Evolutionary conservation across 2,329 filamentous ascomycete genomes (phyloP).

Genomic region (Xylaria sp.): DNA sequence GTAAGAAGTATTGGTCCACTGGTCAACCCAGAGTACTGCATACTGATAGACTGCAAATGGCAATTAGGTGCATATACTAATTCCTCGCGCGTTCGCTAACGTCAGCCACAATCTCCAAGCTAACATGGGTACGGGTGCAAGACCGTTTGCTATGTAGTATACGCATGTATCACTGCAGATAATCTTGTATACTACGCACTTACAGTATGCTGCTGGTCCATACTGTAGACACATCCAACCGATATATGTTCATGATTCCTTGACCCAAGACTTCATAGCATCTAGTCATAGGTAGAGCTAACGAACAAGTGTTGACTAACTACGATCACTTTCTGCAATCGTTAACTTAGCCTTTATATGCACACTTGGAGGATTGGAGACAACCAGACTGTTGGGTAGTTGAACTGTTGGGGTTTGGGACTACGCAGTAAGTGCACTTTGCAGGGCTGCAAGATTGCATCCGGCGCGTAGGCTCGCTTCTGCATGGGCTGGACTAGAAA

Average conservation of each 20-base stretch:
- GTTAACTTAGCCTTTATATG: not conserved
- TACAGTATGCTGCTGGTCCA: too few relatives aligned
- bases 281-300: not conserved
- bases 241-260: not conserved
- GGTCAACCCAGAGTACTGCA: not conserved
- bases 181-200: too few relatives aligned
- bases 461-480: constrained; percentile 1
- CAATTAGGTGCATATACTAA: not conserved
- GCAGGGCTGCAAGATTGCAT: constrained; percentile 1
- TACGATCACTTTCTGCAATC: not conserved
- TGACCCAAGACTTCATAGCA: not conserved
- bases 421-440: not conserved
- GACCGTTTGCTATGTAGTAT: too few relatives aligned
- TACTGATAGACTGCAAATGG: not conserved
- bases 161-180: too few relatives aligned
- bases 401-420: not conserved
- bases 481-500: constrained; percentile 7
- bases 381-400: not conserved
- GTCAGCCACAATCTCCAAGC: not conserved
- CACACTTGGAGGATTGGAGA: not conserved
- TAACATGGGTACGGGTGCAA: not conserved
- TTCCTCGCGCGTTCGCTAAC: not conserved
- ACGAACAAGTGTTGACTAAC: not conserved
- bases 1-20: not conserved
- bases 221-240: too few relatives aligned